A percentile compares a stretch with the other conserved stretches of the same genome.
These are phyloP conservation scores for Tolypocladium tropicale DNA, from an alignment of 2,329 filamentous ascomycete genomes.

Conservation along the genomic window DNA sequence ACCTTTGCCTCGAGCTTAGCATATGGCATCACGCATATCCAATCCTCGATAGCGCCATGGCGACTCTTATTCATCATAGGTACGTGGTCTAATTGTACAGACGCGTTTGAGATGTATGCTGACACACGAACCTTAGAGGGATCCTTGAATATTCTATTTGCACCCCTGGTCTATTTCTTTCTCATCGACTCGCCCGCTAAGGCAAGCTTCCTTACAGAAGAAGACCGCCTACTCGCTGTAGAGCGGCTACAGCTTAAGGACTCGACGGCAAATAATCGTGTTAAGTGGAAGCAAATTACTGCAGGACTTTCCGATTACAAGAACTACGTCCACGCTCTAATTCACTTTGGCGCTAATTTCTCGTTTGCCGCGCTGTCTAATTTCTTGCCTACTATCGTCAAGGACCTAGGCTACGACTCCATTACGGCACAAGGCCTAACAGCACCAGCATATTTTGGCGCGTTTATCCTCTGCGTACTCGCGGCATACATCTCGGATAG, in stretches of 20 bases:
- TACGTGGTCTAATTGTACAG: not conserved
- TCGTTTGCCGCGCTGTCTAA: slow-evolving; percentile 27
- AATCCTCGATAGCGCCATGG: slow-evolving; percentile 16
- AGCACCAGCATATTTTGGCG: slow-evolving; percentile 28
- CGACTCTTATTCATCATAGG: slow-evolving; percentile 19
- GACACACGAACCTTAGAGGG: slow-evolving; percentile 8
- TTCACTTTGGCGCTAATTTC: slow-evolving; percentile 28
- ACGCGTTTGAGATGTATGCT: not conserved
- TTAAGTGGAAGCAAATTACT: slow-evolving; percentile 20
- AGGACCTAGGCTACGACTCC: slow-evolving; percentile 26
- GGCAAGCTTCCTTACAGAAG: slow-evolving; percentile 15
- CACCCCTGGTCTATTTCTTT: slow-evolving; percentile 17
- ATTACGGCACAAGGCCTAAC: slow-evolving; percentile 29
- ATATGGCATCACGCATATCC: slow-evolving; percentile 20
- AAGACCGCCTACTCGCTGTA: slow-evolving; percentile 14
- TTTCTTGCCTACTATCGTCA: slow-evolving; percentile 30
- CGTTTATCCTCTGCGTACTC: slow-evolving; percentile 22
- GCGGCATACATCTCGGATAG: slow-evolving; percentile 23
- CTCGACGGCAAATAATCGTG: slow-evolving; percentile 4
- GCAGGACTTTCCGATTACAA: slow-evolving; percentile 23
- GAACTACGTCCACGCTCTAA: slow-evolving; percentile 22
- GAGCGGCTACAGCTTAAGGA: slow-evolving; percentile 9
- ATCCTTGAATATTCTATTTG: slow-evolving; percentile 16
- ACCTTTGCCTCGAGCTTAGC: slow-evolving; percentile 22
- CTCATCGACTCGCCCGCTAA: slow-evolving; percentile 19